Base-by-base conservation (phyloP, 805 yeast genomes). In the Yarrowia divulgata region DNA sequence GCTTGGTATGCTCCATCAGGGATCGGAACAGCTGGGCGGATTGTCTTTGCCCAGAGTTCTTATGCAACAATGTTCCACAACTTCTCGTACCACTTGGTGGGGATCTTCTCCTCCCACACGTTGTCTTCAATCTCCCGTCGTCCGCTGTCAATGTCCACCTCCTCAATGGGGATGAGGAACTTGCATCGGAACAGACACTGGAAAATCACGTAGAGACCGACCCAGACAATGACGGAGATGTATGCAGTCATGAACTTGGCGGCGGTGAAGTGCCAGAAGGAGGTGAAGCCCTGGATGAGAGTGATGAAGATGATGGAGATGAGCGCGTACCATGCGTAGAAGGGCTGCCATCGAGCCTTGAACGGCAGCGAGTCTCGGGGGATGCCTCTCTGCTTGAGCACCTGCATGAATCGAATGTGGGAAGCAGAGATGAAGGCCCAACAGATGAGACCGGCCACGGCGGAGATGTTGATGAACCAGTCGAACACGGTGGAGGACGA, bases 341-440 rank as follows among this genome's bases (percentile, higher is more conserved):
- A 84, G 2, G 96, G 95, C 87, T 88, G 89, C 69, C 83, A 81
- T n/a, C 75, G 75, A 9, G 95, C 93, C 77, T 88, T 89, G 82
- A 83, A 91, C 10, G 97, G 95, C 69, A 91, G 81, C 12, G 84
- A 82, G 73, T 88, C 87, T 74, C 97, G 81, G 34, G 88, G 81
- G 69, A 90, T 87, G 64, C 88, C 87, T 77, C 92, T 85, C 29
- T 80, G 76, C 73, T 83, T 85, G 73, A 91, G 79, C 42, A 89
- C 88, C 49, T 81, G 77, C 88, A 89, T 89, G 79, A 90, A 90
- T 73, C 85, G 83, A 67, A 90, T 81, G 78, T 88, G 90, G 35
- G 92, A 87, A 70, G 88, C 81, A 70, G 88, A 79, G 73, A 90
- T 89, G 67, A 90, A 84, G 54, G 88, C 81, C 93, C 94, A 90